A percentile compares a stretch with the other conserved stretches of the same genome.
phyloP scores from a whole-genome alignment of 164 flowering plant species.

The Dillenia turbinata region DNA sequence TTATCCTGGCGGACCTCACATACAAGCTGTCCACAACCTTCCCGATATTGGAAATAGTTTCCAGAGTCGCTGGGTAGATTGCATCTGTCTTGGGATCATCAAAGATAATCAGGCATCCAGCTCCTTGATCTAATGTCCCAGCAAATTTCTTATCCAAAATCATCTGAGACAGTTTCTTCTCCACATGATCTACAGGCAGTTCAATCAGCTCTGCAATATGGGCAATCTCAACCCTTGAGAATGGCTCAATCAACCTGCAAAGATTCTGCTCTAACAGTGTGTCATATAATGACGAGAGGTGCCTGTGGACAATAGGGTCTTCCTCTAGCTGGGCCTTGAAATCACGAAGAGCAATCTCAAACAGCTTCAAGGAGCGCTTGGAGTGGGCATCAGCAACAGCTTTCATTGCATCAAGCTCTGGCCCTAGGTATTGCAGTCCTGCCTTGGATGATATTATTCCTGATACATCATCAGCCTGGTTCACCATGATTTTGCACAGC shows the following conservation, averaged over 20 bases:
- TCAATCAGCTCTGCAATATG: slow-evolving; percentile 60
- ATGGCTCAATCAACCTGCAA: slow-evolving; percentile 68
- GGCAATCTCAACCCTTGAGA: slow-evolving; percentile 60
- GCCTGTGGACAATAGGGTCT: slow-evolving; percentile 68
- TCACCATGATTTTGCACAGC: slow-evolving; percentile 66
- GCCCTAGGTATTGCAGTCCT: slow-evolving; percentile 54
- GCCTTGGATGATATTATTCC: slow-evolving; percentile 67
- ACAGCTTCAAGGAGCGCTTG: slow-evolving; percentile 48
- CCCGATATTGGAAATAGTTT: slow-evolving; percentile 59
- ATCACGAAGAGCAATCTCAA: slow-evolving; percentile 50
- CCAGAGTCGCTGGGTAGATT: slow-evolving; percentile 54
- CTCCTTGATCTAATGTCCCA: slow-evolving; percentile 65
- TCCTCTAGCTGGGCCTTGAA: slow-evolving; percentile 62
- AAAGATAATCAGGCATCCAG: slow-evolving; percentile 60
- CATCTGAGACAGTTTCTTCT: slow-evolving; percentile 68
- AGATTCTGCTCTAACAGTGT: slow-evolving; percentile 65
- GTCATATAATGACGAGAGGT: slow-evolving; percentile 63
- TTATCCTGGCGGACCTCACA: slow-evolving; percentile 54
- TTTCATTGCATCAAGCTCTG: slow-evolving; percentile 72
- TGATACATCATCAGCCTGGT: slow-evolving; percentile 67
- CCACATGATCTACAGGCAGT: slow-evolving; percentile 52
- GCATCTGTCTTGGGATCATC: slow-evolving; percentile 58
- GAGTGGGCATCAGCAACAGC: slow-evolving; percentile 67
- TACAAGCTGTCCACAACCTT: slow-evolving; percentile 64
- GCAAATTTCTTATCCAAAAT: slow-evolving; percentile 66